Base-by-base conservation (phyloP, 352 stramenopile genomes). In the Globisporangium viniferum region DNA sequence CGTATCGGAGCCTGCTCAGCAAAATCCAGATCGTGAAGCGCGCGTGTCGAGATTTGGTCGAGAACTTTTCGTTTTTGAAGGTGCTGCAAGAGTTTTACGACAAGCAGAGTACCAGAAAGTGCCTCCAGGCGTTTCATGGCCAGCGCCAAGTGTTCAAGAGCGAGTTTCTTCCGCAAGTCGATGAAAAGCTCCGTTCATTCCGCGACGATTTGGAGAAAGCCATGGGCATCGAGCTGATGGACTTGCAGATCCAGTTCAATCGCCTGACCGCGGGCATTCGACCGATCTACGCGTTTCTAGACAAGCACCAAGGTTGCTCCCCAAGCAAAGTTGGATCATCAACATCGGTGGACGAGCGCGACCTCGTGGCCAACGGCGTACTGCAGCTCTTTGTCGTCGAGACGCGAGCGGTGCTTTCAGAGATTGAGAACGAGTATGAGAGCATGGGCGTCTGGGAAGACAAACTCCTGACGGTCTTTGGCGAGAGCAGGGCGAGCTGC, bases 181-280 rank as follows among this genome's bases (percentile, higher is more conserved):
- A 93, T 27, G 81, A 87, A 39, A 89, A 86, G 49, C 59, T 89
- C 0, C 64, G 66, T 20, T 88, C 85, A 20, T 91, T 85, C 70
- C 81, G 72, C 36, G 72, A 77, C 7, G 85, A 90, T 67, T 63
- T 93, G 4, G 68, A 81, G 41, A 82, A 83, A 49, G 85, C 85
- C 1, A 67, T 73, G 46, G 59, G 68, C 8, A 68, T 93, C 29
- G 85, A 93, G 39, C 62, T 86, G 15, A 66, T 90, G 27, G 85
- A 93, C 18, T 53, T 91, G 36, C 81, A 93, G 44, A 68, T 90
- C 39, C 82, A 90, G 36, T 70, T 90, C 24, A 91, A 88, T 69
- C 75, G 78, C 2, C 63, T 93, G 8, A 41, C 89, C 8, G 64
- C 73, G 2, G 82, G 85, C 5, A 78, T 79, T 53, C 79, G 72